Evolutionary conservation across 441 rosid species (phyloP), one percentile per base, ranked within the genome.

Genomic region (Populus hybrid): DNA sequence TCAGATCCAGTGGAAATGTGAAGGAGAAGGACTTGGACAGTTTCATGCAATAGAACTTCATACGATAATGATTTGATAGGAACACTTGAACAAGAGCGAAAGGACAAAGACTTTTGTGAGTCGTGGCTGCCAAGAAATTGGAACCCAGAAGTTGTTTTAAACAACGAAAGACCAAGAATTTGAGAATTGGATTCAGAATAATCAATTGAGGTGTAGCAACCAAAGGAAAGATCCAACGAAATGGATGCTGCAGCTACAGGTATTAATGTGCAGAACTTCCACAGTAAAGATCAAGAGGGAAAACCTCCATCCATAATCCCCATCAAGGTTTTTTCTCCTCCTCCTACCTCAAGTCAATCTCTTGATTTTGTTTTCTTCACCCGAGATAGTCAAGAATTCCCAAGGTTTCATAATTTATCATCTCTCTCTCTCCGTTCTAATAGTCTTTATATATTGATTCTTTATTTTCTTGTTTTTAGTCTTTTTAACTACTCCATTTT

Each of bases 261-360:
- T 69, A 63, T 23, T 61, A 81, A 69, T 63, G 40, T 71, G 78
- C 89, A 83, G 71, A 81, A 71, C 78, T 74, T 77, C 78, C 82
- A 66, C 50, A 40, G 78, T 82, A 35, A 80, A 71, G 21, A 30
- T 79, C 89, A 79, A 80, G 75, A 75, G 77, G 78, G 72, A 72
- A 78, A 79, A 78, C 38, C 77, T 78, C 72, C 80, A 64, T 61
- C 87, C 38, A 74, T 85, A 74, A 75, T 46, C 78, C 78, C 83
- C 77, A 75, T 77, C 80, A 83, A 83, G 90, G 88, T 86, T 80
- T 53, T 30, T 12, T 32, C n/a, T n/a, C n/a, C 57, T 46, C 57
- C 57, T 21, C 6, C 57, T 70, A 75, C 77, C 74, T 35, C 50
- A 0, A 57, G 10, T 24, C 42, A 16, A 53, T 35, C 67, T 32